Evolutionary conservation across 2,329 filamentous ascomycete genomes (phyloP).

Genomic region (Colletotrichum magnum): DNA sequence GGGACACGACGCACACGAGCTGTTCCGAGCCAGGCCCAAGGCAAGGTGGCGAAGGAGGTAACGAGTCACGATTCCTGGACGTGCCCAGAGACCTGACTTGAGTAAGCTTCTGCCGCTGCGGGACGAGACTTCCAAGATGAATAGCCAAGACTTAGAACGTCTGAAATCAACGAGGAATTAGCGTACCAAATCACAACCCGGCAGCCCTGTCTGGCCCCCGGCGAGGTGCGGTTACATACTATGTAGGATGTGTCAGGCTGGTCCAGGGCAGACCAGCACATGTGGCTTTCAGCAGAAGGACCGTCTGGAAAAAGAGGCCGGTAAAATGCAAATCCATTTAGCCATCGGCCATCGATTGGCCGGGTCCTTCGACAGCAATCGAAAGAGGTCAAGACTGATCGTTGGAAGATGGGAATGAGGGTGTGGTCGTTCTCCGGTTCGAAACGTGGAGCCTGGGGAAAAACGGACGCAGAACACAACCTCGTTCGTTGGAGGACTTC

Average conservation of each 20-base stretch:
- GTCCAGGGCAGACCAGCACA: constrained; percentile 13
- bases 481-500: constrained; percentile 4
- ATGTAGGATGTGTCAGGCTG: constrained; percentile 8
- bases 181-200: constrained; percentile 19
- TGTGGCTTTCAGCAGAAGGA: constrained; percentile 42
- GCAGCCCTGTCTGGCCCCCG: constrained; percentile 24
- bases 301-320: constrained; percentile 43
- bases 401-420: constrained; percentile 12
- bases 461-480: neutral
- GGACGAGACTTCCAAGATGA: constrained; percentile 6
- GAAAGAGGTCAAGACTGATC: constrained; percentile 25
- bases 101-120: constrained; percentile 30
- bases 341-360: constrained; percentile 43
- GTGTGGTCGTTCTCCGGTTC: constrained; percentile 6
- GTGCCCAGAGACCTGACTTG: constrained; percentile 8
- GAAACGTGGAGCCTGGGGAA: constrained; percentile 23
- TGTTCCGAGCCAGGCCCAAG: neutral
- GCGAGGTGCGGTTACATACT: constrained; percentile 14
- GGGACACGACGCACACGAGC: neutral
- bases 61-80: neutral
- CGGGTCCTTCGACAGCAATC: neutral
- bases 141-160: neutral
- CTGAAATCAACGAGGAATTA: constrained; percentile 14
- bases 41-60: neutral
- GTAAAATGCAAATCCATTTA: constrained; percentile 47